Conservation (phyloP, 108 stramenopile species). For the Conticribra weissflogii region DNA sequence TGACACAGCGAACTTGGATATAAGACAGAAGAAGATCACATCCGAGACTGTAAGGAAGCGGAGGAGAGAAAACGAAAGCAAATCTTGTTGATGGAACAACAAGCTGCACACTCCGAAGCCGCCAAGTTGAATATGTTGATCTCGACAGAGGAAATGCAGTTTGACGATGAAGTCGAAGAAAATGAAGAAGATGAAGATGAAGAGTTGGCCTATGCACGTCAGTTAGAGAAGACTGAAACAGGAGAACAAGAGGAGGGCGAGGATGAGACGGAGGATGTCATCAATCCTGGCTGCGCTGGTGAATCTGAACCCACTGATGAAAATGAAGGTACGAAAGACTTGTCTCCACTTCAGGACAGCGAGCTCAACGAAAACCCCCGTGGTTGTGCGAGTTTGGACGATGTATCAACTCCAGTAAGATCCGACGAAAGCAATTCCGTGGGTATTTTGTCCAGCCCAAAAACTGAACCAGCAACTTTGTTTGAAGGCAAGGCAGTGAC, state of each 20-base stretch:
- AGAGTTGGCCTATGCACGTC: conserved; percentile 15
- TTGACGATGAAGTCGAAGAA: conserved; percentile 13
- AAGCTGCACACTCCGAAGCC: conserved; percentile 31
- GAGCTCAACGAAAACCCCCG: not conserved
- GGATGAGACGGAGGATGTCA: conserved; percentile 3
- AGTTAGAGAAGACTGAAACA: conserved; percentile 18
- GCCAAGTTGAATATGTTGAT: not conserved
- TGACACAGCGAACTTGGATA: conserved; percentile 78
- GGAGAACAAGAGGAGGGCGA: conserved; percentile 21
- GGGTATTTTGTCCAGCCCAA: not conserved
- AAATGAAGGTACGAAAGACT: not conserved
- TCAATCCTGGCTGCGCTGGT: no score
- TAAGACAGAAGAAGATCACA: conserved; percentile 80
- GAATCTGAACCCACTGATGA: conserved; percentile 12
- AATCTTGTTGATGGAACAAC: conserved; percentile 58
- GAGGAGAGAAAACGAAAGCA: conserved; percentile 70
- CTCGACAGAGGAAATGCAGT: conserved; percentile 14
- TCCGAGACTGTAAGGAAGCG: conserved; percentile 69
- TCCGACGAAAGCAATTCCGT: not conserved
- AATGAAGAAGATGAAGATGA: conserved; percentile 45
- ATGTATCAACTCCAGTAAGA: not conserved
- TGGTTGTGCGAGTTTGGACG: not conserved
- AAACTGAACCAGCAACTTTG: not conserved
- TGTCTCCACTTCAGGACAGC: not conserved
- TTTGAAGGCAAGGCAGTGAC: not conserved